phyloP scores from a whole-genome alignment of 2,329 filamentous ascomycete species.

The Aspergillus pseudonomiae region DNA sequence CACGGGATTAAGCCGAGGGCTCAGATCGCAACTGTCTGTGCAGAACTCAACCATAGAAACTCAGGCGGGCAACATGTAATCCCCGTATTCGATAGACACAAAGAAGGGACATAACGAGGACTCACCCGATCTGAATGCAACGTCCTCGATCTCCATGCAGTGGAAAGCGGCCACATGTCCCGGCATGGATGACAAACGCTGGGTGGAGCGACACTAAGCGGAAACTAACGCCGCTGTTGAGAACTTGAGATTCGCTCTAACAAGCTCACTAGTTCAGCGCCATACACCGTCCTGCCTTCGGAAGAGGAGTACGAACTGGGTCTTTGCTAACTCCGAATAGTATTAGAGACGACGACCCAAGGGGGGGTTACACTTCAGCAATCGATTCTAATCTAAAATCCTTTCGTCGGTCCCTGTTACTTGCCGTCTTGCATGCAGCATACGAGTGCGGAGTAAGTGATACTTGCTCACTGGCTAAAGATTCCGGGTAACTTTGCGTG shows the following conservation, averaged over 20 bases:
- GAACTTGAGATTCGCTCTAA: conserved; percentile 6
- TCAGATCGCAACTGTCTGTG: conserved; percentile 17
- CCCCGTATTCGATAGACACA: background rate
- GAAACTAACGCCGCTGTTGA: conserved; percentile 6
- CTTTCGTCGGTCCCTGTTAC: conserved; percentile 10
- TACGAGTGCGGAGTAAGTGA: conserved; percentile 16
- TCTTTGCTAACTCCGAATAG: background rate
- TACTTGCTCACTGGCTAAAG: background rate
- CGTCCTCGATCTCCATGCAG: conserved; percentile 24
- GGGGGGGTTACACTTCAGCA: conserved; percentile 6
- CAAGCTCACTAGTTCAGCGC: conserved; percentile 1
- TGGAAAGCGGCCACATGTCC: conserved; percentile 31
- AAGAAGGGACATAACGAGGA: conserved; percentile 8
- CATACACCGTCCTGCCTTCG: background rate
- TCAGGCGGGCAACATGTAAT: background rate
- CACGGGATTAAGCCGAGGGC: conserved; percentile 14
- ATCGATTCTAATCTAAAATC: conserved; percentile 11
- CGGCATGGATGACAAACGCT: conserved; percentile 12
- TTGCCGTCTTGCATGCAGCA: conserved; percentile 24
- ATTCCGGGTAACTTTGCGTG: conserved; percentile 1
- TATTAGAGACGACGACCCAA: conserved; percentile 8
- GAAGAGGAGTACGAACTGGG: conserved; percentile 1
- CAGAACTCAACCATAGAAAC: background rate
- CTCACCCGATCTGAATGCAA: conserved; percentile 23
- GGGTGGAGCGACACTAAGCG: conserved; percentile 7